Percentiles rank a stretch among this genome's conserved stretches.
phyloP scores from a whole-genome alignment of 495 filamentous ascomycete species.

The Xylaria flabelliformis region DNA sequence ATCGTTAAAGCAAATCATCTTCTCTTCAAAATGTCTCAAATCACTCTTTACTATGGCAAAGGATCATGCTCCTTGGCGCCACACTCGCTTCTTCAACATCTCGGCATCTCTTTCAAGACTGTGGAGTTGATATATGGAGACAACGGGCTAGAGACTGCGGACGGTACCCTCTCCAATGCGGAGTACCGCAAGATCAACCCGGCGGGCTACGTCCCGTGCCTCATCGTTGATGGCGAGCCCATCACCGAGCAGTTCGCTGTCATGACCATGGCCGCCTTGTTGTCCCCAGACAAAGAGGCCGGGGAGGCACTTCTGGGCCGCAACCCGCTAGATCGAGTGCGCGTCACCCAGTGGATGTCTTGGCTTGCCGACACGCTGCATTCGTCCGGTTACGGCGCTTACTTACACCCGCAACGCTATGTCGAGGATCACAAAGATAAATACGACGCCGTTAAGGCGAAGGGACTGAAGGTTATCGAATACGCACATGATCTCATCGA shows the following conservation, averaged over 20 bases:
- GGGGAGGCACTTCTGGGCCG: conserved; percentile 38
- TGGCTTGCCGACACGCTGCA: conserved; percentile 50
- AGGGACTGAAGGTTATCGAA: conserved; percentile 30
- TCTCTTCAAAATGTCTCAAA: conserved; percentile 20
- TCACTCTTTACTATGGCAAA: conserved; percentile 39
- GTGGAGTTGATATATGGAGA: conserved; percentile 14
- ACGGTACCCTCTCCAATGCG: conserved; percentile 30
- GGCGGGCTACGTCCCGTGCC: conserved; percentile 41
- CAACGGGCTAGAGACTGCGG: conserved; percentile 14
- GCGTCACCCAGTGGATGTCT: conserved; percentile 48
- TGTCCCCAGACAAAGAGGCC: conserved; percentile 34
- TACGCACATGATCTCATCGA: conserved; percentile 40
- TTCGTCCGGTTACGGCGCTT: conserved; percentile 34
- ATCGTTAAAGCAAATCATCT: background rate
- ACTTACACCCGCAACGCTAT: conserved; percentile 36
- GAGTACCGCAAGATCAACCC: conserved; percentile 43
- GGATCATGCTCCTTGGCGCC: conserved; percentile 46
- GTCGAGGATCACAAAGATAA: conserved; percentile 34
- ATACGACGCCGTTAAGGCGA: conserved; percentile 30
- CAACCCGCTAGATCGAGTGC: conserved; percentile 38
- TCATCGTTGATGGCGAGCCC: conserved; percentile 39
- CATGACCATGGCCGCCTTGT: conserved; percentile 37
- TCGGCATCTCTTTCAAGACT: conserved; percentile 32
- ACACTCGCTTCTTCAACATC: conserved; percentile 45
- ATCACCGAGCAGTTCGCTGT: conserved; percentile 49